Conservation (phyloP, 2,329 filamentous ascomycete genomes). For the Verticillium dahliae region DNA sequence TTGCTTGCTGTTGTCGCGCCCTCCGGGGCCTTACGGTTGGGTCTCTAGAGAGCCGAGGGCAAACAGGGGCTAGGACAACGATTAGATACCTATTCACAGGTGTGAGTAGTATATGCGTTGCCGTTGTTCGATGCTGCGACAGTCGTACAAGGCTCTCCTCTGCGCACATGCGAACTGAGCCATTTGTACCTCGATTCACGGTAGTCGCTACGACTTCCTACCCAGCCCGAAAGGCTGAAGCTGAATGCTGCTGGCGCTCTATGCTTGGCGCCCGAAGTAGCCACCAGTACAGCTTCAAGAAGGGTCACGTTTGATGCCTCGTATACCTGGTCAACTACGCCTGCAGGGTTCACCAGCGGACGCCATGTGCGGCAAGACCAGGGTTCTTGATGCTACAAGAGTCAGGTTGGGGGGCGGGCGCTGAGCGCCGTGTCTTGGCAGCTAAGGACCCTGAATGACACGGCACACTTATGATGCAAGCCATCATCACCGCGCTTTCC, state of each 20-base stretch:
- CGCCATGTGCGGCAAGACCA: neutral
- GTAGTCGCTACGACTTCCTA: no score
- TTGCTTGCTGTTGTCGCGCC: no score
- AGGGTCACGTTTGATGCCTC: no score
- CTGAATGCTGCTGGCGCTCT: neutral
- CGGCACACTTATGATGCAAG: neutral
- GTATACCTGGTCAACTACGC: neutral
- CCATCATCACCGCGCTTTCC: neutral
- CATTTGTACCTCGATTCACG: neutral
- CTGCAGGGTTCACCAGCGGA: neutral
- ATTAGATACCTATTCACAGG: no score
- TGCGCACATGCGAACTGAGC: no score
- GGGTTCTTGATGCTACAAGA: neutral
- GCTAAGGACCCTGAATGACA: neutral
- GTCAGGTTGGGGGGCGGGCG: neutral
- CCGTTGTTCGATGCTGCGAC: no score
- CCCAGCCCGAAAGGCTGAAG: neutral
- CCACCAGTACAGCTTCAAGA: neutral
- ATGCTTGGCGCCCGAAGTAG: neutral
- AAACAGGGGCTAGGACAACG: no score
- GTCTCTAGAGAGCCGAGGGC: no score
- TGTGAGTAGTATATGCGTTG: no score
- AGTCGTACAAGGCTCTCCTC: no score
- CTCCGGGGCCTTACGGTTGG: no score
- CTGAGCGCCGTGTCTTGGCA: neutral